Percentiles rank a stretch among this genome's conserved stretches.
phyloP scores from a whole-genome alignment of 495 filamentous ascomycete species.

The Penicillium ochrochloron region DNA sequence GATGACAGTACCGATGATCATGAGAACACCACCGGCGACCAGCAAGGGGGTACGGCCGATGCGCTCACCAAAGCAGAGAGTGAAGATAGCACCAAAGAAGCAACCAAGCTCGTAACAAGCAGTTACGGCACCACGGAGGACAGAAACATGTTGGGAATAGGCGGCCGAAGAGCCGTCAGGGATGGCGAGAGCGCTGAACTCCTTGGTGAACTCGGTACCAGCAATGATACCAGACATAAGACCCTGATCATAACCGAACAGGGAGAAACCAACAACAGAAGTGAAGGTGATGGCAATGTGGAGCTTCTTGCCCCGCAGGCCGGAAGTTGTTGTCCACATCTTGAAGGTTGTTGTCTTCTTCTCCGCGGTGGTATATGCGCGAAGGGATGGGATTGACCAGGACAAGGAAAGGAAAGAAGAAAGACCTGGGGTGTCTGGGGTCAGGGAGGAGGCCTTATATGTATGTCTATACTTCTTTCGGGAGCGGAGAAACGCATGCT shows the following conservation, averaged over 20 bases:
- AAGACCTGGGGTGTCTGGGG: conserved; percentile 10
- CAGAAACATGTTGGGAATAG: conserved; percentile 54
- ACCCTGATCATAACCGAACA: conserved; percentile 75
- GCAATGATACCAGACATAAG: conserved; percentile 82
- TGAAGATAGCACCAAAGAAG: conserved; percentile 74
- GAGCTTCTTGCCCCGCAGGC: conserved; percentile 43
- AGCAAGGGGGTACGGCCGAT: conserved; percentile 68
- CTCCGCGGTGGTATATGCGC: neutral
- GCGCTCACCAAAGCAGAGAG: conserved; percentile 67
- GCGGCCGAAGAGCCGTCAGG: neutral
- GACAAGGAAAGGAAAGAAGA: conserved; percentile 7
- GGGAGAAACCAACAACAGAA: conserved; percentile 65
- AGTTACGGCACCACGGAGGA: conserved; percentile 78
- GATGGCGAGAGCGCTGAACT: conserved; percentile 61
- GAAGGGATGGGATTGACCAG: conserved; percentile 15
- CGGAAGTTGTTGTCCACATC: conserved; percentile 48
- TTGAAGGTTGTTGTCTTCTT: conserved; percentile 20
- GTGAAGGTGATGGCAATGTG: conserved; percentile 44
- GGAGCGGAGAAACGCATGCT: conserved; percentile 3
- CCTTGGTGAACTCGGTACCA: conserved; percentile 66
- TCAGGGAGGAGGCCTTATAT: conserved; percentile 13
- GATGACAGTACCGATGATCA: conserved; percentile 76
- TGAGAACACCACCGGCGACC: conserved; percentile 66
- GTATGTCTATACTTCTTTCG: conserved; percentile 13
- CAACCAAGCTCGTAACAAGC: conserved; percentile 83